Base-by-base conservation (phyloP, 208 protist species). In the Leishmania tarentolae region DNA sequence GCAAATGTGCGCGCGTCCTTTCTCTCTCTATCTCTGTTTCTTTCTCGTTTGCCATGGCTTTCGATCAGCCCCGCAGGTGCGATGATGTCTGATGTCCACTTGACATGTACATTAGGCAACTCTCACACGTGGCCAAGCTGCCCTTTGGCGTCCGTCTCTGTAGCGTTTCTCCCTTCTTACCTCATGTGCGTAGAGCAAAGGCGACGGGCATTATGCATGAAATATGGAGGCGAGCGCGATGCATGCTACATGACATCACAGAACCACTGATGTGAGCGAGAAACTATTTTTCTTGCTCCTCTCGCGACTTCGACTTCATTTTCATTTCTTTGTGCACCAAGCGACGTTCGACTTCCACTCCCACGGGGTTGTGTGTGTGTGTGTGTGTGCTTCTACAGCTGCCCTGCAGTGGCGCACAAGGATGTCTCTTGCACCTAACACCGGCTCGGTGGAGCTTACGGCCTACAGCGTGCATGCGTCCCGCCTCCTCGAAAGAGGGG, bases 401-500 rank as follows among this genome's bases (percentile, higher is more conserved):
- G 24, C 35, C 61, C 5, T 37, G 42, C 40, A 73, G 68, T 28
- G 21, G 71, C 2, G 50, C 71, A 53, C 68, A 28, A 47, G 37
- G 13, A 97, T 97, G 94, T 95, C 92, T 19, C 86, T 97, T 31
- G 88, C 91, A 74, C 92, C 92, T 28, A 90, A 91, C 80, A 97
- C 94, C 19, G 92, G 91, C 75, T 84, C 92, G 3, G 88, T 97
- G 47, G 92, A 97, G 88, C 82, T 95, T 78, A 83, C 59, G 17
- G 87, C 91, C 31, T 97, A 91, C 78, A 78, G 90, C 66, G 86
- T 90, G 50, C 90, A 96, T 76, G 65, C 88, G 47, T 52, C 78
- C 24, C 87, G 79, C 61, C 85, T 88, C 9, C 86, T 97, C 17
- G 72, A 70, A 40, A 53, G 87, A 3, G 81, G 83, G 0, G 86